Evolutionary conservation across 164 flowering plant genomes (phyloP).

Genomic region (Houttuynia cordata): DNA sequence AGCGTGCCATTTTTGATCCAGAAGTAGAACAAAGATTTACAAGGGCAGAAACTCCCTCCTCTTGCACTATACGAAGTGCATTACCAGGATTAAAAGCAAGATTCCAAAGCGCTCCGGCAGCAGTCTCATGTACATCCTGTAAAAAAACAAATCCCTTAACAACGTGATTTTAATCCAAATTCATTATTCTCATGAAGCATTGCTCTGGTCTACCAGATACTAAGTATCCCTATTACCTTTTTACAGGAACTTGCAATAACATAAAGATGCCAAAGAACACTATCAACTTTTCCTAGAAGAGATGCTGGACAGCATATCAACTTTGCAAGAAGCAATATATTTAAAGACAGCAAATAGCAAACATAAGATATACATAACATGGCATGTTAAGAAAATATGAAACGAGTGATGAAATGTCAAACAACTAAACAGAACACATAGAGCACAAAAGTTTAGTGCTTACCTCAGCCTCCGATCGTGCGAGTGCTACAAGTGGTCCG

Average conservation of each 20-base stretch:
- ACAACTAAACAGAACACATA: background rate
- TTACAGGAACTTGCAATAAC: too few species aligned
- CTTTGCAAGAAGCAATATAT: too few species aligned
- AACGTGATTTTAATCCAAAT: too few species aligned
- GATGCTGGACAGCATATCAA: too few species aligned
- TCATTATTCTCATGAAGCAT: too few species aligned
- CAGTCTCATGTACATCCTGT: constrained; percentile 95
- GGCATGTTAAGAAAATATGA: constrained; percentile 10
- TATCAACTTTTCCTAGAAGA: too few species aligned
- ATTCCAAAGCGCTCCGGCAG: constrained; percentile 99
- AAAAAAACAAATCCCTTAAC: background rate
- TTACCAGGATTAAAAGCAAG: constrained; percentile 94
- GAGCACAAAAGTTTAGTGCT: constrained; percentile 7
- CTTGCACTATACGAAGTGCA: constrained; percentile 94
- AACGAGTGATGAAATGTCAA: background rate
- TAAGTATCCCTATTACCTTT: too few species aligned
- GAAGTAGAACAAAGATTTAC: constrained; percentile 84
- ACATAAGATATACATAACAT: background rate
- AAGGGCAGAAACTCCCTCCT: constrained; percentile 89
- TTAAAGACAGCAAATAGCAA: too few species aligned
- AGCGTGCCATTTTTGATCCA: constrained; percentile 91
- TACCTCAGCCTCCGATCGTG: constrained; percentile 87
- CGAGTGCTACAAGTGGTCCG: constrained; percentile 82
- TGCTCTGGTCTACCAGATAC: too few species aligned
- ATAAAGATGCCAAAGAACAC: too few species aligned